Percentiles rank a stretch among this genome's conserved stretches.
Evolutionary conservation across 371 early-diverging fungal genomes (phyloP).

Genomic region (Chytridiales sp.): DNA sequence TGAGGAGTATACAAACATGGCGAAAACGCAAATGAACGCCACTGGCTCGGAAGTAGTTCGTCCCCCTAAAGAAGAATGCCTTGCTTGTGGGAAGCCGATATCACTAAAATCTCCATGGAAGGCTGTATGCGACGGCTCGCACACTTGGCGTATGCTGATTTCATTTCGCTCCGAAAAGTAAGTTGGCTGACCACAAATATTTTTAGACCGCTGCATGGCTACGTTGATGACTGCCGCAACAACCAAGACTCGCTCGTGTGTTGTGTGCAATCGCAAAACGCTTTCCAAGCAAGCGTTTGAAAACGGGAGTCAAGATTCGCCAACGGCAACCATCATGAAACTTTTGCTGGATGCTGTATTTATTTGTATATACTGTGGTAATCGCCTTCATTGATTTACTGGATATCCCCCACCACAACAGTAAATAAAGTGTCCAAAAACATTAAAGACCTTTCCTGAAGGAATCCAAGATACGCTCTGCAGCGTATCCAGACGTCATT

Average conservation of each 20-base stretch:
- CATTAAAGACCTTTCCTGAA: too few species aligned
- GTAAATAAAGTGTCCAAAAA: too few species aligned
- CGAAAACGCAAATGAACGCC: conserved; percentile 1
- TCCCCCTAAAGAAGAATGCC: conserved; percentile 13
- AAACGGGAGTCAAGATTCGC: not conserved
- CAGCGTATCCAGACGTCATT: conserved; percentile 29
- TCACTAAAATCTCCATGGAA: conserved; percentile 19
- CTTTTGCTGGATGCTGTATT: not conserved
- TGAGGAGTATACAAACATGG: not conserved
- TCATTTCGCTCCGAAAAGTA: not conserved
- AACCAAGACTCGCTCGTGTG: conserved; percentile 11
- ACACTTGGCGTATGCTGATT: conserved; percentile 13
- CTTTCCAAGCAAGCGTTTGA: conserved; percentile 9
- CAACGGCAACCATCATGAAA: conserved; percentile 9
- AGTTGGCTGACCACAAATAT: not conserved
- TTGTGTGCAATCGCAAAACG: conserved; percentile 20
- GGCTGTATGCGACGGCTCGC: conserved; percentile 14
- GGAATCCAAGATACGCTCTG: conserved; percentile 25
- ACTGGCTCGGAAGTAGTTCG: not conserved
- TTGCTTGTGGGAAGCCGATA: conserved; percentile 17
- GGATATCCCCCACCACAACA: too few species aligned
- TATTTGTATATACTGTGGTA: conserved; percentile 19
- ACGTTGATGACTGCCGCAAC: conserved; percentile 20
- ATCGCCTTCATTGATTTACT: too few species aligned
- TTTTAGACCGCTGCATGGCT: conserved; percentile 16